Base-by-base conservation (phyloP, 2,329 filamentous ascomycete genomes). In the Fusarium sp. region DNA sequence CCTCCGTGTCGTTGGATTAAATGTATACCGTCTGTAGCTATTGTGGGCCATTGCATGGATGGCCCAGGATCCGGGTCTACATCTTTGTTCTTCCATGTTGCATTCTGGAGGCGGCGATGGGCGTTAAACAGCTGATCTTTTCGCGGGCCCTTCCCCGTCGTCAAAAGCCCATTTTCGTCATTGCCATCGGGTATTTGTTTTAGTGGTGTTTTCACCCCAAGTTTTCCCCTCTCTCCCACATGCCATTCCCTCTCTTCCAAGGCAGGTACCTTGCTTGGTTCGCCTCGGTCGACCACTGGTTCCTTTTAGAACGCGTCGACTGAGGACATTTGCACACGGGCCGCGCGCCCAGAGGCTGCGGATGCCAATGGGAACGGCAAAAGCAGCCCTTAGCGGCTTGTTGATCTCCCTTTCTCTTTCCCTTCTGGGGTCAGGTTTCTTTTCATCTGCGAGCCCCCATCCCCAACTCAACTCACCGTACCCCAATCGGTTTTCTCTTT, bases 301-400 rank as follows among this genome's bases (percentile, higher is more conserved):
- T 49, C 57, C 61, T 62, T 22, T 55, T 35, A 71, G 62, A 62
- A 64, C 61, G 46, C 51, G 62, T 61, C 58, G 56, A 64, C 42
- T 56, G 62, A 44, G 58, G 51, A 62, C 38, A 62, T 51, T 64
- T 56, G 60, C 42, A 73, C 63, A 72, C 56, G 67, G 71, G 62
- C 62, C 71, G 55, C 51, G 44, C 55, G 49, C 67, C 59, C 61
- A 60, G 63, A 72, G 60, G 56, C 62, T 66, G 35, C 61, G 60
- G 64, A 76, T 75, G 51, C 66, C 61, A 73, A 72, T 76, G 65
- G 67, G 60, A 64, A 62, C 59, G 60, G 67, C 66, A 70, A 72
- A 63, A 73, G 55, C 60, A 74, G 57, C 57, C 67, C 66, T 75
- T 77, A 76, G 76, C 69, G 76, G 67, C 73, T 67, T 55, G 64